phyloP scores from a whole-genome alignment of 2,329 filamentous ascomycete species.

The Leptographium lundbergii region DNA sequence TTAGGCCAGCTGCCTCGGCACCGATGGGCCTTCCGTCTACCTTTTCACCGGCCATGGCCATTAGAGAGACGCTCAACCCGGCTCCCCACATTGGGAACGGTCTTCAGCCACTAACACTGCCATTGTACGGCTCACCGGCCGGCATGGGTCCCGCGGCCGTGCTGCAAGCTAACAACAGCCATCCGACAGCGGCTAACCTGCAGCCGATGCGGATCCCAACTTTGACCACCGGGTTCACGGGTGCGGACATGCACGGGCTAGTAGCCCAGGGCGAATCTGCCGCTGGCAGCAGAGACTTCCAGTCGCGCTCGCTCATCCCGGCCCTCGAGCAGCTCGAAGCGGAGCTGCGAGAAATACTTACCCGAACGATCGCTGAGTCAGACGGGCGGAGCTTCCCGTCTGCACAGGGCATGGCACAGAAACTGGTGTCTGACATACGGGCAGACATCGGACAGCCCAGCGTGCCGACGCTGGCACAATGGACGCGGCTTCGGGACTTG shows the following conservation, averaged over 20 bases:
- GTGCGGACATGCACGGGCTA: not conserved
- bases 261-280: not conserved
- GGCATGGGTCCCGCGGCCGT: not conserved
- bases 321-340: not conserved
- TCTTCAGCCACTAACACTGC: not conserved
- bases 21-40: not conserved
- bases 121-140: not conserved
- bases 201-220: not conserved
- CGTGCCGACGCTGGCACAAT: conserved; percentile 18
- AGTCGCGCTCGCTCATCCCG: not conserved
- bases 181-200: not conserved
- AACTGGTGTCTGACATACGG: not conserved
- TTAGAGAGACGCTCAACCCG: not conserved
- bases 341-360: not conserved
- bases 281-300: not conserved
- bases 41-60: not conserved
- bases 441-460: not conserved
- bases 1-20: not conserved
- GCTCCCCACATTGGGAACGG: not conserved
- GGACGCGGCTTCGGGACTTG: conserved; percentile 9
- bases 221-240: not conserved
- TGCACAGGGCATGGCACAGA: not conserved
- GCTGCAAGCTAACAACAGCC: not conserved
- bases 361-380: not conserved
- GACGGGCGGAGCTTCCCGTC: not conserved